Base-by-base conservation (phyloP, 805 yeast species). In the Myxozyma mucilagina region DNA sequence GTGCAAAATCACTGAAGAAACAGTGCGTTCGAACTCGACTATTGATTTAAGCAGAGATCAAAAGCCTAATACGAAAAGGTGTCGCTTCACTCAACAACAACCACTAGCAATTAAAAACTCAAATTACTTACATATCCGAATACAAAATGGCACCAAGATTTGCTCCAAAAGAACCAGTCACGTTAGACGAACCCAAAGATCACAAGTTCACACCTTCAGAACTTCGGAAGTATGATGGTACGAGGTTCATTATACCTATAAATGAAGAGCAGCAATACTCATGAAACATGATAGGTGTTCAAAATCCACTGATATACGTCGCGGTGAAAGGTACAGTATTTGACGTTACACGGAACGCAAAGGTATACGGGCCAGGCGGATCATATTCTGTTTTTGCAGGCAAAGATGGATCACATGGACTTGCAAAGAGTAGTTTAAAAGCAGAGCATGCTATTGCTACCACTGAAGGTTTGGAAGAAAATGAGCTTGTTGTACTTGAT, bases 311-410 rank as follows among this genome's bases (percentile, higher is more conserved):
- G 60, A 80, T 88, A 65, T 90, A 85, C 73, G 87, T 90, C 18
- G 94, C 85, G 7, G 85, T 90, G 68, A 84, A 85, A 63, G 94
- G 96, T 20, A 79, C 79, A 1, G 83, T 90, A 10, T 90, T 89
- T 72, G 97, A 90, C 69, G 97, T 90, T 9, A 81, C 89, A 0
- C 71, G 76, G 49, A 90, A 89, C 69, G 67, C 72, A 11, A 82
- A 80, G 14, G 86, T 85, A 43, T 90, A 90, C 71, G 97, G 96
- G 0, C 86, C 87, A 2, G 92, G 91, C 0, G 82, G 84, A 61
- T 84, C 86, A 24, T 90, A 90, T 73, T 85, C 84, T 68, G 83
- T 79, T 6, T 79, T 90, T 45, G 89, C 85, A 9, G 97, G 93
- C 4, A 83, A 82, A 64, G 97, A 90, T 67, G 89, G 89, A 24